Percentiles rank a stretch among this genome's conserved stretches.
Conservation (phyloP, 2,329 filamentous ascomycete genomes). For the Colletotrichum shisoi region DNA sequence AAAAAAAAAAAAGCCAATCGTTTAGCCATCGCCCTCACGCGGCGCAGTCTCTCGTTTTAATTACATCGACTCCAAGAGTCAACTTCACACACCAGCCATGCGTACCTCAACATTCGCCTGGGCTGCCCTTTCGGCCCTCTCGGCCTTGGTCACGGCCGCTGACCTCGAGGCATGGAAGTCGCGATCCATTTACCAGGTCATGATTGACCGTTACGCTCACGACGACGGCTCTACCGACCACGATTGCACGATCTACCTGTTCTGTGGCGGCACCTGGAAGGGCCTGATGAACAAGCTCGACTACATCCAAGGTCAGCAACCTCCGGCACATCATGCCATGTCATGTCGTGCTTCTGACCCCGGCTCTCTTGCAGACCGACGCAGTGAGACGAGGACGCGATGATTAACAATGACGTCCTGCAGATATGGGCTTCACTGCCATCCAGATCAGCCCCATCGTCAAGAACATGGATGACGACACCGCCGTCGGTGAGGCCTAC, state of each 20-base stretch:
- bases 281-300: slow-evolving; percentile 59
- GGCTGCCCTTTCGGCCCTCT: slow-evolving; percentile 32
- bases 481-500: slow-evolving; percentile 45
- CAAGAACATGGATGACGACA: slow-evolving; percentile 48
- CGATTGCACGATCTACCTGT: slow-evolving; percentile 51
- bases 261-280: slow-evolving; percentile 61
- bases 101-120: slow-evolving; percentile 34
- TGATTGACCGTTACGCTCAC: slow-evolving; percentile 55
- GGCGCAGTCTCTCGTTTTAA: slow-evolving; percentile 35
- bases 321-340: neutral
- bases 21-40: slow-evolving; percentile 24
- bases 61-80: neutral
- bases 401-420: slow-evolving; percentile 10
- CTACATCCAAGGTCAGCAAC: slow-evolving; percentile 55
- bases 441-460: slow-evolving; percentile 67
- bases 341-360: no score
- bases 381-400: neutral
- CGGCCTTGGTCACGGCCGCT: slow-evolving; percentile 25
- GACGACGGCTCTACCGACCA: slow-evolving; percentile 54
- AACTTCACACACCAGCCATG: slow-evolving; percentile 11
- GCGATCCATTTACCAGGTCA: slow-evolving; percentile 57
- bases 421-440: slow-evolving; percentile 47
- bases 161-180: slow-evolving; percentile 36
- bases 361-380: no score
- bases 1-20: slow-evolving; percentile 9